Base-by-base conservation (phyloP, 2,329 filamentous ascomycete species). In the Fusarium temperatum region DNA sequence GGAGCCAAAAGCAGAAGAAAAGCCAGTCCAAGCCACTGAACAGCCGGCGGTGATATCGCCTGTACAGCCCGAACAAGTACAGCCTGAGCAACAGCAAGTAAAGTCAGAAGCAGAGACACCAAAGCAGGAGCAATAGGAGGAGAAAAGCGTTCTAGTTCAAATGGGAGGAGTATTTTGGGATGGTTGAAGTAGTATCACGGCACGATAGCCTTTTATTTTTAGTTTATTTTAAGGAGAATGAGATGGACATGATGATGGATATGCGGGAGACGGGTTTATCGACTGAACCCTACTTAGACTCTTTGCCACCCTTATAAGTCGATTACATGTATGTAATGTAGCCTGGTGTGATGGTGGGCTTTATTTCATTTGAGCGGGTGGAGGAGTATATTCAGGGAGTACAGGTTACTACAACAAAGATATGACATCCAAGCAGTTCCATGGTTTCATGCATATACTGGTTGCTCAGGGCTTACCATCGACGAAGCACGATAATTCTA, bases 321-420 rank as follows among this genome's bases (percentile, higher is more conserved):
- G 58, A 73, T 77, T 75, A 76, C 66, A 56, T 72, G 55, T 68
- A 72, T 78, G 75, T 76, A 78, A 76, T 78, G 67, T 74, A 72
- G 64, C 60, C 59, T 32, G 47, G 67, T 74, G 57, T 66, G 68
- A 47, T 58, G 70, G 51, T 30, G 58, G 68, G 66, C 38, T 63
- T 71, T 71, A 62, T 74, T 72, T 57, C 60, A 51, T 74, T 70
- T 45, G 35, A 76, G 75, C 71, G 75, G 73, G 73, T 66, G 65
- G 68, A 70, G 72, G 57, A 66, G 58, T 73, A 45, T 58, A 66
- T 65, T 67, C 64, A 67, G 68, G 76, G 74, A 75, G 74, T 76
- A 76, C 62, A 68, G 73, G 63, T 63, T 54, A 64, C 44, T 56
- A 76, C 66, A 63, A 75, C 55, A 75, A 69, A 44, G 54, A 66